phyloP scores from a whole-genome alignment of 352 stramenopile species.

The Blastocystis sp. region DNA sequence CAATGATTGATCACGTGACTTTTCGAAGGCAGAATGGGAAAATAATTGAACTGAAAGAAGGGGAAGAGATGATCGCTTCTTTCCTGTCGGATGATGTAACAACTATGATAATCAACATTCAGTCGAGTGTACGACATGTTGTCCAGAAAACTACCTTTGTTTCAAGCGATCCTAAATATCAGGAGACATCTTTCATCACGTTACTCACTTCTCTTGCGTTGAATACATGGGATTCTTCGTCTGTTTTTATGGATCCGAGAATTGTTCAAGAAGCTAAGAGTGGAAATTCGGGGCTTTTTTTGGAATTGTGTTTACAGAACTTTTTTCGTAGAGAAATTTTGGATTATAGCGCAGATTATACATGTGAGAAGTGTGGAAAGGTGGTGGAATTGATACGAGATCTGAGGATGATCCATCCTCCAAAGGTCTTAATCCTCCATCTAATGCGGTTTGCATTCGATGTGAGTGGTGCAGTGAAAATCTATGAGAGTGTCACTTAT shows the following conservation, averaged over 20 bases:
- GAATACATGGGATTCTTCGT: background rate
- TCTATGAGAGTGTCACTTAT: constrained; percentile 72
- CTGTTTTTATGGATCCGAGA: background rate
- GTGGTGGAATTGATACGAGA: constrained; percentile 29
- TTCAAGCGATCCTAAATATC: too few species aligned
- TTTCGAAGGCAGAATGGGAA: background rate
- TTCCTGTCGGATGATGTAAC: background rate
- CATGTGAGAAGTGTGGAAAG: background rate
- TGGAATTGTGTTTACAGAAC: background rate
- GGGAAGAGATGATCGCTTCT: background rate
- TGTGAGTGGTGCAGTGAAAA: constrained; percentile 74
- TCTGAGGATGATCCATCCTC: constrained; percentile 55
- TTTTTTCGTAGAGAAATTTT: constrained; percentile 22
- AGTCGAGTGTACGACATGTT: background rate
- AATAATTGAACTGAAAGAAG: background rate
- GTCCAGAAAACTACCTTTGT: background rate
- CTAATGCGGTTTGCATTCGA: constrained; percentile 78
- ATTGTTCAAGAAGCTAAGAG: background rate
- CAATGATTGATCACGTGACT: background rate
- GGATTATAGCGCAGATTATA: constrained; percentile 7
- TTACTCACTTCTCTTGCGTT: background rate
- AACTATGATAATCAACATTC: background rate
- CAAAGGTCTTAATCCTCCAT: constrained; percentile 74
- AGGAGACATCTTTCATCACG: background rate
- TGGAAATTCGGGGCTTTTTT: background rate